Evolutionary conservation across 176 grass and related monocot genomes (phyloP), one percentile per base, ranked within the genome.

Genomic region (Carex pumila): DNA sequence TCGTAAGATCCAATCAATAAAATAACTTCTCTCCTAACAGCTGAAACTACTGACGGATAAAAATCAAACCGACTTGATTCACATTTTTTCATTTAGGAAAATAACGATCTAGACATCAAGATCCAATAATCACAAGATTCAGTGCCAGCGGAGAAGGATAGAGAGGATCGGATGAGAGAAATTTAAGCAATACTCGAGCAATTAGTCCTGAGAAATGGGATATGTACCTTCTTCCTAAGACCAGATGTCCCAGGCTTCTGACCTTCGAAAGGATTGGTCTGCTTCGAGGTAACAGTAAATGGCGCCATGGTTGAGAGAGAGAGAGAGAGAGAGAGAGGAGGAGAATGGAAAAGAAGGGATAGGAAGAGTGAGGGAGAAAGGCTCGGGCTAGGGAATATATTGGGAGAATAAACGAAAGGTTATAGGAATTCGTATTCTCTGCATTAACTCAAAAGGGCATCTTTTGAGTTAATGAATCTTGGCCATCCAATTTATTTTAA

Each of bases 161-260:
- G 0, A 77, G 3, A 66, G 32, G 43, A 50, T 49, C 39, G 7
- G 32, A 15, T 53, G 49, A 14, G 6, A 30, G 36, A 55, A 82
- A 39, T 6, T 39, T 39, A 39, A 39, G 37, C 37, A 39, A 5
- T 39, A 39, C 37, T 5, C 37, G 6, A 39, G 37, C 37, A 39
- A 39, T 39, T 39, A 4, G 37, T 5, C 37, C 37, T 39, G 37
- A 39, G 37, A 39, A 39, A 39, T 50, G 47, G 47, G 61, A 65
- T 3, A 64, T 84, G 61, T 49, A 95, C 96, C 96, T 95, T 98
- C 86, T 98, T 98, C 43, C 96, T 79, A 62, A 98, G 96, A 79
- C 96, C 96, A 68, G 96, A 98, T 53, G 96, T 98, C 25, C 96
- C 96, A 54, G 96, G 96, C 88, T 98, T 98, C 89, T 98, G 96